phyloP scores from a whole-genome alignment of 306 rosid genomes.

The Cucurbita pepo region DNA sequence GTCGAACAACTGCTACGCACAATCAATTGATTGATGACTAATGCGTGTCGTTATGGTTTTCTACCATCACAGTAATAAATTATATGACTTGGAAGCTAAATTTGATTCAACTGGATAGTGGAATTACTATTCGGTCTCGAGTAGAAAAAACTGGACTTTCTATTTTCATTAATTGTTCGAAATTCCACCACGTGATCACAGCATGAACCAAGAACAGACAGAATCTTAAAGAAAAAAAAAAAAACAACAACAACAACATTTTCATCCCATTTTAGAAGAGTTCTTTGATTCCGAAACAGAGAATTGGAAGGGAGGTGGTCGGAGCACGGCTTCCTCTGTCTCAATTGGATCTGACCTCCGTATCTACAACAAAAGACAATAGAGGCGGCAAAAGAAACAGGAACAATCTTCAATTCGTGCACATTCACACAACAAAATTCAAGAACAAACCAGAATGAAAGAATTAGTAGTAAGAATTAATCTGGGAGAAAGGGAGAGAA shows the following conservation, averaged over 20 bases:
- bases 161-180: background rate
- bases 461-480: background rate
- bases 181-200: background rate
- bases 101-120: background rate
- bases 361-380: slow-evolving; percentile 29
- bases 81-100: background rate
- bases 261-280: background rate
- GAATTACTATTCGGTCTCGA: background rate
- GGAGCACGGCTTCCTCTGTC: slow-evolving; percentile 75
- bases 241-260: too few relatives aligned
- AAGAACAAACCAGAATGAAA: background rate
- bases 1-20: background rate
- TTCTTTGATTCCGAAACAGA: background rate
- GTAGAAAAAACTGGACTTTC: background rate
- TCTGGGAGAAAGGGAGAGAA: slow-evolving; percentile 3
- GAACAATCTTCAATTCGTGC: background rate
- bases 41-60: background rate
- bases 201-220: background rate
- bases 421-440: background rate
- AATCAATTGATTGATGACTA: background rate
- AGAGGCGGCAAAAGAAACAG: background rate
- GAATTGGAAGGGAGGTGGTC: slow-evolving; percentile 40
- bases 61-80: background rate
- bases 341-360: slow-evolving; percentile 77
- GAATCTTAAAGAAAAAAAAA: background rate